Conservation (phyloP, 345 rosid genomes). For the Nephelium lappaceum region DNA sequence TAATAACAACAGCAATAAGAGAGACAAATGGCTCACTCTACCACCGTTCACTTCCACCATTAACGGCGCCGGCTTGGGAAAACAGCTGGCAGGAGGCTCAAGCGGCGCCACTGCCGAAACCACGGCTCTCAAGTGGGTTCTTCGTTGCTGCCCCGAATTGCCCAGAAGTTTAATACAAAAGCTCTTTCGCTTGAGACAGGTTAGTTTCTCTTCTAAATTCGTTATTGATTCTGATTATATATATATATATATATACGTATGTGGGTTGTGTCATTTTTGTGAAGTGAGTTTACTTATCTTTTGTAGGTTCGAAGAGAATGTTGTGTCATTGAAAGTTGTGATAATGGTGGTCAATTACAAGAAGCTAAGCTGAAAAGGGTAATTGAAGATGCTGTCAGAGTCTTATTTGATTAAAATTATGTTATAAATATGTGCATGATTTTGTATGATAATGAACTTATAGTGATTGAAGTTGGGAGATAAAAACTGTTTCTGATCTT, state of each 20-base stretch:
- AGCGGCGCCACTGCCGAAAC: conserved; percentile 31
- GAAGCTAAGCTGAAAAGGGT: conserved; percentile 64
- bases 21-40: conserved; percentile 68
- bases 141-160: conserved; percentile 78
- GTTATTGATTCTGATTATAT: not conserved
- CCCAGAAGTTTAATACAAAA: conserved; percentile 87
- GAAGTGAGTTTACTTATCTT: conserved; percentile 12
- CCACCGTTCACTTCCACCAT: conserved; percentile 61
- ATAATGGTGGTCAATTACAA: conserved; percentile 35
- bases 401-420: conserved; percentile 11
- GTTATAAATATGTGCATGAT: not conserved
- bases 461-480: not conserved
- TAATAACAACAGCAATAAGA: conserved; percentile 11
- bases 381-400: conserved; percentile 12
- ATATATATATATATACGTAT: not conserved
- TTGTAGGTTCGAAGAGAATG: conserved; percentile 72
- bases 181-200: conserved; percentile 91
- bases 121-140: conserved; percentile 84
- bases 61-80: conserved; percentile 51
- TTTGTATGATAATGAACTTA: not conserved
- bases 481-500: conserved; percentile 27
- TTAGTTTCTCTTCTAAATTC: conserved; percentile 20
- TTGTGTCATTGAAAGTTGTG: conserved; percentile 21
- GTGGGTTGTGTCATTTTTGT: not conserved
- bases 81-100: conserved; percentile 36